Conservation (phyloP, 2,329 filamentous ascomycete species). For the Xylariomycetidae sp. region DNA sequence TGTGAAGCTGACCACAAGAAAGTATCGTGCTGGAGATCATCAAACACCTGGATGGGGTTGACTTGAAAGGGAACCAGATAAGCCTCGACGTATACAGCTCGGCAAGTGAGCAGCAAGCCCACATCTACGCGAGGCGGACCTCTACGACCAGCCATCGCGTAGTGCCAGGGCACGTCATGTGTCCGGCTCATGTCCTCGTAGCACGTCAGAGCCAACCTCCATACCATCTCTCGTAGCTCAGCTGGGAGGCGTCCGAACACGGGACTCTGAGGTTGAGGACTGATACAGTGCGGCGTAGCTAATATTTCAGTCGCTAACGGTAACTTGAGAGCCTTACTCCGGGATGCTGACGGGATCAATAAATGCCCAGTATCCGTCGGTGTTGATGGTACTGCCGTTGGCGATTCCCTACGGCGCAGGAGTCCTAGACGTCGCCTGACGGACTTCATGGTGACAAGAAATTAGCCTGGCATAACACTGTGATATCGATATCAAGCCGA, state of each 20-base stretch:
- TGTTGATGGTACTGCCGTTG: too few species aligned
- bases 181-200: conserved; percentile 16
- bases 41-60: conserved; percentile 19
- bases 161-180: conserved; percentile 11
- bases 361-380: too few species aligned
- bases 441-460: too few species aligned
- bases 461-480: too few species aligned
- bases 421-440: too few species aligned
- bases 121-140: conserved; percentile 17
- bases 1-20: too few species aligned
- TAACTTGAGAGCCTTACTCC: not conserved
- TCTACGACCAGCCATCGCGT: conserved; percentile 19
- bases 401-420: too few species aligned
- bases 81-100: conserved; percentile 22
- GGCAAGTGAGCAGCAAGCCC: conserved; percentile 19
- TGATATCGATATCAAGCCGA: too few species aligned
- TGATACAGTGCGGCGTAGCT: conserved; percentile 3
- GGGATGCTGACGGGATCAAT: too few species aligned
- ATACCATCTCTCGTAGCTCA: conserved; percentile 21
- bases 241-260: conserved; percentile 19
- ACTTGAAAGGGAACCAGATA: conserved; percentile 22
- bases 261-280: conserved; percentile 13
- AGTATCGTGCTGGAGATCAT: conserved; percentile 14
- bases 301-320: conserved; percentile 11
- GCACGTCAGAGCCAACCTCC: conserved; percentile 18